Percentiles rank a stretch among this genome's conserved stretches.
These are phyloP conservation scores for Zymoseptoria tritici DNA, from an alignment of 2,329 filamentous ascomycete genomes.

Conservation along the genomic window DNA sequence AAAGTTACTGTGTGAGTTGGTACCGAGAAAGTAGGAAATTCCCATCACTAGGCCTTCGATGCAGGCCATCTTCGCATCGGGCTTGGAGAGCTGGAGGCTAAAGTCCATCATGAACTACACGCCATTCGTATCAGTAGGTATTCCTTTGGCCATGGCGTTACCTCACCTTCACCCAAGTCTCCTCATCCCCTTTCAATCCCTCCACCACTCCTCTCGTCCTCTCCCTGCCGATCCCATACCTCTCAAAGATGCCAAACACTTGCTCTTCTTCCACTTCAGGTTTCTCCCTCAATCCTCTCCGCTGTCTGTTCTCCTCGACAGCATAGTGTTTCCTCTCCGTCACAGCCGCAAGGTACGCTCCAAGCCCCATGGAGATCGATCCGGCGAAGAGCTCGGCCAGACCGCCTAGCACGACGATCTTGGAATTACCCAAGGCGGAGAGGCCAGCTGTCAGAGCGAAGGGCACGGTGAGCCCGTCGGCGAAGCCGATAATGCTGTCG, in stretches of 20 bases:
- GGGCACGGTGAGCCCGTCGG: conserved; percentile 71
- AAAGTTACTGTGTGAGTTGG: background rate
- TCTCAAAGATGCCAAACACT: conserved; percentile 41
- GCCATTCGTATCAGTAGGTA: background rate
- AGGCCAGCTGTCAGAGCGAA: conserved; percentile 72
- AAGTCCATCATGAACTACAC: conserved; percentile 53
- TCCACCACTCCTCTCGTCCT: conserved; percentile 43
- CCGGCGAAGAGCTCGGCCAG: conserved; percentile 69
- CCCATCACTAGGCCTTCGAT: conserved; percentile 39
- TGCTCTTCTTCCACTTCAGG: conserved; percentile 37
- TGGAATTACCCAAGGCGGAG: conserved; percentile 38
- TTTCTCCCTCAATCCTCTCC: conserved; percentile 37
- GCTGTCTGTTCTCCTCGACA: conserved; percentile 43
- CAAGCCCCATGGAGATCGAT: conserved; percentile 70
- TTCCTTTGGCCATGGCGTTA: background rate
- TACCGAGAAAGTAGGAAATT: conserved; percentile 32
- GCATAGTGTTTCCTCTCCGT: conserved; percentile 48
- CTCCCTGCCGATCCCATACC: conserved; percentile 42
- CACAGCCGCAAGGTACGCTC: conserved; percentile 61
- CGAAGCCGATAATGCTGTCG: conserved; percentile 67
- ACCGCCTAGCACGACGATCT: conserved; percentile 49
- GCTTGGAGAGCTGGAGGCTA: conserved; percentile 44
- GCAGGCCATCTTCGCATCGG: conserved; percentile 38
- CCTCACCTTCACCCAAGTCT: conserved; percentile 40
- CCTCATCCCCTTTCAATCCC: conserved; percentile 42